Evolutionary conservation across 345 rosid species (phyloP), one percentile per base, ranked within the genome.

Genomic region (Populus simonii): DNA sequence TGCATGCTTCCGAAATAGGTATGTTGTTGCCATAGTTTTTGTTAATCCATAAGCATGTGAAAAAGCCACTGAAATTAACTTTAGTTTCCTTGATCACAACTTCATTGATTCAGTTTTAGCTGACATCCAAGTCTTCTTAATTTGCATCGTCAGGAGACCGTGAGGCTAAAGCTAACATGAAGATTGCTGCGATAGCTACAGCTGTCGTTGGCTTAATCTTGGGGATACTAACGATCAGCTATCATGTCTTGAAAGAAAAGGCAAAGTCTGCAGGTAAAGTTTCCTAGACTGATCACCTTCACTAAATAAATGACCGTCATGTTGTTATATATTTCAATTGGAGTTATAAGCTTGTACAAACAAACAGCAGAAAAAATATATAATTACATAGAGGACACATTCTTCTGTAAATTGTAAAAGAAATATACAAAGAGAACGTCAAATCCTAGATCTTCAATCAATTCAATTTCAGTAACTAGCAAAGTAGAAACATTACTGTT

Each of bases 1-100:
- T 79, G 66, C 0, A 18, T 33, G 45, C 74, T 25, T 74, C 82
- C 3, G 78, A 74, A 55, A 5, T 17, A 74, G 82, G 82, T 79
- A 74, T 65, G 16, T 17, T 1, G 7, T 51, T 33, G 6, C 23
- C 33, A 17, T 16, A 7, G 0, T 43, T n/a, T 45, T 33, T 33
- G 3, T 6, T 18, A 35, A 35, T 6, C 33, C 17, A 11, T 55
- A 8, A 47, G 49, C 36, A 39, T 39, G 43, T 39, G 43, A 39
- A 39, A 7, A 39, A 39, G 43, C 43, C 43, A 39, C 2, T 39
- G 43, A 8, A 39, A 9, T 8, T 39, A 39, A 39, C 5, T 8
- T 8, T 8, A 0, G 6, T 49, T 65, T 23, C 29, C 36, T 65
- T 20, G 20, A 11, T 49, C 12, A 16, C n/a, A 53, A 8, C 7